Base-by-base conservation (phyloP, 257 asterid genomes). In the Solanum chaucha region DNA sequence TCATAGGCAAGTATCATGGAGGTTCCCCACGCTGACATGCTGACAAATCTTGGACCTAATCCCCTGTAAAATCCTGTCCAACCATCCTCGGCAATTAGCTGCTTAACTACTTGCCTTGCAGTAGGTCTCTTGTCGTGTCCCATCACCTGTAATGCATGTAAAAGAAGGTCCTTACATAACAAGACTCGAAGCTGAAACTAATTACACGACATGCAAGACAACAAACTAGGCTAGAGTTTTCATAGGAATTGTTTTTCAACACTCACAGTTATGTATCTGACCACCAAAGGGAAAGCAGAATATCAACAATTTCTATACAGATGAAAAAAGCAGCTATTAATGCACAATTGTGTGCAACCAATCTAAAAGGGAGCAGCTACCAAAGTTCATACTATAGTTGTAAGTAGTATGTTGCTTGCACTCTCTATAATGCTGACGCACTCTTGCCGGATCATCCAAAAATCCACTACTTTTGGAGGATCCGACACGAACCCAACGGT, bases 1-100 rank as follows among this genome's bases (percentile, higher is more conserved):
- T 97, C 99, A 77, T 97, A 97, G 82, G 99, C 97, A 65, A 97
- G 91, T 88, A 97, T 97, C 99, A 97, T 97, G 28, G 99, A 94
- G 90, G 99, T 97, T 87, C 99, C 99, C 99, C 99, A 97, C 13
- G 99, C 98, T 41, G 99, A 97, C 97, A 96, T 96, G 92, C 99
- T 97, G 92, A 94, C 94, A 93, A 97, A 93, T 92, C 99, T 92
- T 30, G 99, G 99, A 92, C 99, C 99, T 6, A 97, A 91, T 77
- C 99, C 99, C 91, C 98, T 93, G 85, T 96, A 97, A 58, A 97
- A 88, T 88, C 99, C 99, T 35, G 93, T 90, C 99, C 99, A 97
- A 65, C 99, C 99, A 90, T 97, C 98, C 40, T 97, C 98, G 17
- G 96, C 93, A 87, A 97, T 92, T 93, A 97, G 92, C 41, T 87